Evolutionary conservation across 768 basidiomycete genomes (phyloP), one percentile per base, ranked within the genome.

Genomic region (Dioszegia aurantiaca): DNA sequence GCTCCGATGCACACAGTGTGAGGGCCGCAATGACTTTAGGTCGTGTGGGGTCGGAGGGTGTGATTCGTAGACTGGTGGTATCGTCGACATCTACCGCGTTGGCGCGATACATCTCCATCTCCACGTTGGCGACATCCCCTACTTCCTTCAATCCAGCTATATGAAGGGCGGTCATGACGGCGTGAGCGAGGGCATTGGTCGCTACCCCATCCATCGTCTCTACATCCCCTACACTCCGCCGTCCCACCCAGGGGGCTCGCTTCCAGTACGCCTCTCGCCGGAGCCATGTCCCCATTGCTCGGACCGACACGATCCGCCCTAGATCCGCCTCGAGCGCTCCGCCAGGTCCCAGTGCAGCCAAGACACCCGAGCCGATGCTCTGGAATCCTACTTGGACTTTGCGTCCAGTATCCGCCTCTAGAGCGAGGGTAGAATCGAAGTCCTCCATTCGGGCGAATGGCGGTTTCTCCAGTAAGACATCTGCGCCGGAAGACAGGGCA

Each of bases 171-270:
- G 58, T 59, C 4, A 59, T 40, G 24, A 59, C 44, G 19, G 58
- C 58, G 24, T 59, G 58, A 8, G 58, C 49, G 12, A 59, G 43
- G 9, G 58, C 51, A 27, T 59, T 59, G 42, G 58, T 59, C 2
- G 58, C 51, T 21, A 59, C 58, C 8, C 58, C 58, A 40, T 59
- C 58, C 51, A 54, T 37, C 11, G 31, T 42, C 9, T 54, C 49
- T 14, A 31, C 36, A 9, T 59, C 52, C 11, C 52, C 58, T 19
- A 59, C n/a, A 26, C 33, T 44, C 42, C 52, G 26, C 36, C 52
- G n/a, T 10, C 58, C 58, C 11, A 40, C 58, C 58, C 58, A 59
- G 14, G 51, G 31, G n/a, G 58, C 21, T 8, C 58, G 40, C 14
- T 44, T 30, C 58, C 58, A 59, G 24, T 59, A 59, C 19, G 27